Evolutionary conservation across 805 yeast species (phyloP), one percentile per base, ranked within the genome.

Genomic region (Trichomonascus vanleenenianus): DNA sequence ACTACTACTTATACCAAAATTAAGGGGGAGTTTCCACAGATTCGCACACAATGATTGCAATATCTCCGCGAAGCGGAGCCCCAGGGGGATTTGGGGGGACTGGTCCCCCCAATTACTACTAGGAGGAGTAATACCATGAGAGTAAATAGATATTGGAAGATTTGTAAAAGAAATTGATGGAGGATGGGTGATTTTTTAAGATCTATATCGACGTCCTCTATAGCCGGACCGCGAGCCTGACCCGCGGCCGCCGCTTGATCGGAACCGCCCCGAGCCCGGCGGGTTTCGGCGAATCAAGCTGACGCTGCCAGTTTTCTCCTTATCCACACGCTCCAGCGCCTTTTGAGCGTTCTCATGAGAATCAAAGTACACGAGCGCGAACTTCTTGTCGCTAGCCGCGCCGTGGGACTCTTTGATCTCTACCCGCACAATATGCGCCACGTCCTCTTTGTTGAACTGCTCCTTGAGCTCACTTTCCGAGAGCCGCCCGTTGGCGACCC

Each of bases 401-500:
- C 48, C 46, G 30, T 45, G 45, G 31, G 50, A 44, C 31, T 54
- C 54, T 39, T 57, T 59, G 50, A 63, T 50, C 14, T 45, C 52
- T 11, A 68, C 60, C 15, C 49, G 49, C 6, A 62, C 58, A 34
- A 67, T 61, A 40, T 50, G 42, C 7, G 48, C 50, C 18, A 59
- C 63, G 44, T 67, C 70, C 39, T 60, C 60, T 12, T 50, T 58
- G 33, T 58, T 52, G 40, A 68, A 63, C 40, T 52, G 56, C 12
- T 49, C 55, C 20, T 57, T 51, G 15, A 66, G 55, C 30, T 56
- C 59, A 19, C 59, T 62, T 40, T 63, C 61, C 12, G 58, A 32
- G n/a, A 58, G 60, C 31, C 56, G 59, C 37, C 66, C 71, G 39
- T 60, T 59, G 32, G 65, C 58, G 52, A 67, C 56, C 70, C 70